phyloP scores from a whole-genome alignment of 352 stramenopile genomes.

The Globisporangium abappressorium region DNA sequence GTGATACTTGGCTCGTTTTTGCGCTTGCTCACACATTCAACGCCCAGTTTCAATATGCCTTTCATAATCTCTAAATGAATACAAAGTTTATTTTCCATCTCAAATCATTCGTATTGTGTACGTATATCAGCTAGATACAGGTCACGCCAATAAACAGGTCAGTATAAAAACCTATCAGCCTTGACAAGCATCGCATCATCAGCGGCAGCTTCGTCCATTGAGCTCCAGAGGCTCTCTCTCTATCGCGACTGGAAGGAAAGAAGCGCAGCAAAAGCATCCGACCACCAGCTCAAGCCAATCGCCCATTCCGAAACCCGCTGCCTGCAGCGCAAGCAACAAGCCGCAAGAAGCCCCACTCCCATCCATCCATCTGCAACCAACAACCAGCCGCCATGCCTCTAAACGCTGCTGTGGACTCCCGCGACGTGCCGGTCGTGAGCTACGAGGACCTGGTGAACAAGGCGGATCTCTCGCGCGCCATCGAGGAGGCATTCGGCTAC shows the following conservation, averaged over 20 bases:
- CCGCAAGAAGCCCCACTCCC: not conserved
- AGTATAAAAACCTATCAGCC: not conserved
- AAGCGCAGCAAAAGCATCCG: not conserved
- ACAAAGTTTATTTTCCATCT: not conserved
- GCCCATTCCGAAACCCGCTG: slow-evolving; percentile 12
- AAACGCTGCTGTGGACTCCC: slow-evolving; percentile 5
- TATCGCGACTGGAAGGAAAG: not conserved
- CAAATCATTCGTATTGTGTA: not conserved
- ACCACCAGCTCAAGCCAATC: not conserved
- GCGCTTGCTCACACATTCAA: slow-evolving; percentile 6
- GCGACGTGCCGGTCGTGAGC: slow-evolving; percentile 63
- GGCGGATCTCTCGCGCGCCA: slow-evolving; percentile 41
- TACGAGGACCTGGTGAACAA: slow-evolving; percentile 52
- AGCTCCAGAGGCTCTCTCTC: not conserved
- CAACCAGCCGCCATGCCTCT: not conserved
- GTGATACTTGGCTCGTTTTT: slow-evolving; percentile 9
- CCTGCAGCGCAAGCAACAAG: not conserved
- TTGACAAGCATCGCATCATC: slow-evolving; percentile 15
- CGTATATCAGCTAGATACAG: not conserved
- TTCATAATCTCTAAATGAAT: not conserved
- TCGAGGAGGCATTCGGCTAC: slow-evolving; percentile 85
- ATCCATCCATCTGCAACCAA: not conserved
- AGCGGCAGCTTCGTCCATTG: not conserved
- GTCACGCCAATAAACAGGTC: not conserved
- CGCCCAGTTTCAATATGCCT: slow-evolving; percentile 6